Percentiles rank a stretch among this genome's conserved stretches.
Evolutionary conservation across 768 basidiomycete genomes (phyloP).

Genomic region (Hysterangium stoloniferum): DNA sequence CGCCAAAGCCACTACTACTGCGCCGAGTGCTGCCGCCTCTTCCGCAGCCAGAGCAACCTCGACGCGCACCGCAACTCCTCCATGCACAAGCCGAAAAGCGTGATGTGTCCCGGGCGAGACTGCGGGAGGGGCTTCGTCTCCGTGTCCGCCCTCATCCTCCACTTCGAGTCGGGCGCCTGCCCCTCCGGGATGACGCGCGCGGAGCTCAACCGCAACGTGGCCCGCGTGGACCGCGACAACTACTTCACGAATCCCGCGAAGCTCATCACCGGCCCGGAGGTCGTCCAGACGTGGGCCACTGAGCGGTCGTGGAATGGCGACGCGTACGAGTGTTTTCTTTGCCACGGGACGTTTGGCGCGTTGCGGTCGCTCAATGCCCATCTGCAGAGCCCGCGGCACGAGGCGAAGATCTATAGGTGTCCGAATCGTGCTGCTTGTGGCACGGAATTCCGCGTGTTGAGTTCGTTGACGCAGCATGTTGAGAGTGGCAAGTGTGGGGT

Average conservation of each 20-base stretch:
- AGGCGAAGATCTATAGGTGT: slow-evolving; percentile 47
- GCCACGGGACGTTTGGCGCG: slow-evolving; percentile 34
- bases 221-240: slow-evolving; percentile 35
- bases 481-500: slow-evolving; percentile 58
- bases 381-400: slow-evolving; percentile 53
- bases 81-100: slow-evolving; percentile 34
- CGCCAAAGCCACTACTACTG: slow-evolving; percentile 36
- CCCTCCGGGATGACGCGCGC: slow-evolving; percentile 38
- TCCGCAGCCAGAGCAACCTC: slow-evolving; percentile 34
- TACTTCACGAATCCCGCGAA: slow-evolving; percentile 50
- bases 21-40: slow-evolving; percentile 33
- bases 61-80: slow-evolving; percentile 47
- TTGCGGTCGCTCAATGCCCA: slow-evolving; percentile 51
- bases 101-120: slow-evolving; percentile 33
- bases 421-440: slow-evolving; percentile 35
- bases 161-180: slow-evolving; percentile 57
- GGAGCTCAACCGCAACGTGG: slow-evolving; percentile 33
- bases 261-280: slow-evolving; percentile 33
- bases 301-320: slow-evolving; percentile 34
- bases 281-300: slow-evolving; percentile 24
- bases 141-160: slow-evolving; percentile 46
- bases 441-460: slow-evolving; percentile 40
- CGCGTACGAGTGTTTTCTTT: slow-evolving; percentile 59
- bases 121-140: slow-evolving; percentile 46
- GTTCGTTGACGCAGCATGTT: slow-evolving; percentile 55